Evolutionary conservation across 257 asterid species (phyloP).

Genomic region (Ilex aquifolium): DNA sequence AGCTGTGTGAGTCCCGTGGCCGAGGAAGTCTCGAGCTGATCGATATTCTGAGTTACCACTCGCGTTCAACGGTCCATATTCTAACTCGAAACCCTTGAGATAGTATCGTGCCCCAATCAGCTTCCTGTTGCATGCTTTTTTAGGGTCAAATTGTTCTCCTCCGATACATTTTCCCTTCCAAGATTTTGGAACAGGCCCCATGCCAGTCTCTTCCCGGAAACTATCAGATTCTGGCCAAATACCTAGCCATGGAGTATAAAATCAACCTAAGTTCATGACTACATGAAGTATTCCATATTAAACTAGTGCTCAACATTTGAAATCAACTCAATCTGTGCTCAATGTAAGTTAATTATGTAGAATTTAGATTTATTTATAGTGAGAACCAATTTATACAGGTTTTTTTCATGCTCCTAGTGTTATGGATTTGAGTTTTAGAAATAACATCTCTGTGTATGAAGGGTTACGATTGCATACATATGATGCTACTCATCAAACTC

Average conservation of each 20-base stretch:
- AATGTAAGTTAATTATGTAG: too few species aligned
- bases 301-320: too few species aligned
- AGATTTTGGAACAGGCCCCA: slow-evolving; percentile 35
- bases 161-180: slow-evolving; percentile 53
- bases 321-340: too few species aligned
- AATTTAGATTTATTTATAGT: too few species aligned
- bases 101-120: slow-evolving; percentile 54
- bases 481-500: too few species aligned
- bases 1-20: slow-evolving; percentile 71
- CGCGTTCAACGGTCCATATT: slow-evolving; percentile 24
- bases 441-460: too few species aligned
- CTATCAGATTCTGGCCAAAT: slow-evolving; percentile 65
- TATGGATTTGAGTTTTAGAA: too few species aligned
- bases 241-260: slow-evolving; percentile 21
- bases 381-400: too few species aligned
- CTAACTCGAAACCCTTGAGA: slow-evolving; percentile 37
- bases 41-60: slow-evolving; percentile 23
- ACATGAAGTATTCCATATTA: too few species aligned
- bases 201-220: slow-evolving; percentile 43
- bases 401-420: too few species aligned
- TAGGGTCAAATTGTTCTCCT: slow-evolving; percentile 40
- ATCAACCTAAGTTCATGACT: too few species aligned
- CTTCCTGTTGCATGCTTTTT: slow-evolving; percentile 42
- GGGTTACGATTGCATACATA: too few species aligned
- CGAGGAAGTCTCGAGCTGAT: slow-evolving; percentile 44